Base-by-base conservation (phyloP, 2,329 filamentous ascomycete genomes). In the Hortaea werneckii region DNA sequence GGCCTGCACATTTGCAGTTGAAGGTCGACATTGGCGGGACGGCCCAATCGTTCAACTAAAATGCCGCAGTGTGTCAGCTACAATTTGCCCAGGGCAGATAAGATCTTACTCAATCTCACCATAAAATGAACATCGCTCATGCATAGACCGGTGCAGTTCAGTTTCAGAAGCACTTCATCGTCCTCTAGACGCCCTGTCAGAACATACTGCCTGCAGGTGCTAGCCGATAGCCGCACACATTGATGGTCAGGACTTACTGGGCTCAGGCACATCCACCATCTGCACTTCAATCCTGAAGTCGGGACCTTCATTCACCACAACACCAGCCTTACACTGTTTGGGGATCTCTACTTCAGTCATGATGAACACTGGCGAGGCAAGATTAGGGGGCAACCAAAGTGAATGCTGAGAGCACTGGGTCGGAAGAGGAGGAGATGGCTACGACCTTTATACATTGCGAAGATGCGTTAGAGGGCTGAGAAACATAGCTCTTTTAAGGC, bases 131-230 rank as follows among this genome's bases (percentile, higher is more conserved):
- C 60, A 53, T 80, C 77, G 30, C 68, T 72, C 49, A 73, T 71
- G 63, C 77, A 80, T 41, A 80, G 66, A 0, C 77, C 77, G 1
- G 76, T 80, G 27, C 68, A 68, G 47, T 79, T 80, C 43, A 80
- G 65, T 44, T 70, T 73, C 55, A 80, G 67, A 7, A 80, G 66
- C 20, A 80, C 62, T 48, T 80, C 76, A 42, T 77, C 67, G 6
- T 53, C 51, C 47, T 55, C 56, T 58, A 26, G 26, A 20, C 20
- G 20, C 20, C 20, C 20, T 2, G 20, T 20, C 20, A 20, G 20
- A 20, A 2, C 4, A 4, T 4, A 20, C 4, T 20, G 20, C 20
- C 2, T 20, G 20, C 20, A 20, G 20, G 20, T 20, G 20, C 20
- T 20, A 2, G 20, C 20, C 20, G 20, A 20, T 20, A 20, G 20